Evolutionary conservation across 2,329 filamentous ascomycete species (phyloP).

Genomic region (Macrophomina phaseolina): DNA sequence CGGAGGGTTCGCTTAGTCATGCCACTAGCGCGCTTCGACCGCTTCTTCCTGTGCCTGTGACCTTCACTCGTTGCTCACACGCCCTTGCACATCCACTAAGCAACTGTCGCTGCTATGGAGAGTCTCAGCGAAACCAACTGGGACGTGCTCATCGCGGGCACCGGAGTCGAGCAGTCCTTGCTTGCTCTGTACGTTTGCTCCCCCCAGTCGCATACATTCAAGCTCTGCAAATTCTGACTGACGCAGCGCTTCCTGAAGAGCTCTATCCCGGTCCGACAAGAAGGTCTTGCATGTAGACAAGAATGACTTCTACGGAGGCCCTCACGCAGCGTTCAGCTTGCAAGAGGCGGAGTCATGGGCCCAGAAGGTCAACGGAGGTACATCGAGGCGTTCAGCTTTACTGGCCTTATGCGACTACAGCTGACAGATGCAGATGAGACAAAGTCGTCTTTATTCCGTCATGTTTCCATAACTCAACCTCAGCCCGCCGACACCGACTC

Average conservation of each 20-base stretch:
- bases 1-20: slow-evolving; percentile 40
- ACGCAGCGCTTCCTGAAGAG: slow-evolving; percentile 71
- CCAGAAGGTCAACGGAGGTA: slow-evolving; percentile 48
- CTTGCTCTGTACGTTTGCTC: slow-evolving; percentile 57
- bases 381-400: background rate
- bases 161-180: slow-evolving; percentile 58
- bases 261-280: slow-evolving; percentile 89
- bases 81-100: slow-evolving; percentile 30
- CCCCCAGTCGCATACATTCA: slow-evolving; percentile 28
- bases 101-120: slow-evolving; percentile 48
- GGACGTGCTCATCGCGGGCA: slow-evolving; percentile 61
- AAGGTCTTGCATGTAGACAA: slow-evolving; percentile 88
- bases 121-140: slow-evolving; percentile 57
- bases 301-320: slow-evolving; percentile 85
- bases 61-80: slow-evolving; percentile 25
- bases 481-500: slow-evolving; percentile 24
- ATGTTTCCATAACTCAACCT: slow-evolving; percentile 43
- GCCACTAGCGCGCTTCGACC: slow-evolving; percentile 2
- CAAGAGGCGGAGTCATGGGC: slow-evolving; percentile 82
- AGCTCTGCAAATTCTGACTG: slow-evolving; percentile 67
- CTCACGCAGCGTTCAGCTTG: slow-evolving; percentile 84
- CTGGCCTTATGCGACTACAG: background rate
- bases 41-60: slow-evolving; percentile 30
- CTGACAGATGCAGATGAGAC: slow-evolving; percentile 16
- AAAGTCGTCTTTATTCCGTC: slow-evolving; percentile 15